Evolutionary conservation across 2,329 filamentous ascomycete genomes (phyloP).

Genomic region (Colletotrichum sp.): DNA sequence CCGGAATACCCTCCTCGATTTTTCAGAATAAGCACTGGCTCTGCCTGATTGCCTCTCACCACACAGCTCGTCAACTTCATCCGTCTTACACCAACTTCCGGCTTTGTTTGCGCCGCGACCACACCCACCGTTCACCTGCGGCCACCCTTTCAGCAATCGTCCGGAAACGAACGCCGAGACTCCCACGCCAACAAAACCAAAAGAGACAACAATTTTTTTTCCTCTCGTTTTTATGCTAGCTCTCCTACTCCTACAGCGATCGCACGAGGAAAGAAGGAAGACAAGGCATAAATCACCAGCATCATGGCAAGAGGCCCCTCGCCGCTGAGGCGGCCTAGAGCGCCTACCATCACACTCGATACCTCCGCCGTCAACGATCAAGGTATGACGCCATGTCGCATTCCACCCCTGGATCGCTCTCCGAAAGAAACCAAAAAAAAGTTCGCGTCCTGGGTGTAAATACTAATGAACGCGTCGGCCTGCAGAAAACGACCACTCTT

Average conservation of each 20-base stretch:
- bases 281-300: not conserved
- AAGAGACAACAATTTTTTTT: not conserved
- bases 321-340: conserved; percentile 14
- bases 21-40: not conserved
- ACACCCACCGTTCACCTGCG: not conserved
- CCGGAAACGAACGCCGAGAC: not conserved
- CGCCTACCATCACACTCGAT: conserved; percentile 22
- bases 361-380: conserved; percentile 21
- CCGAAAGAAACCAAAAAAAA: not conserved
- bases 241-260: not conserved
- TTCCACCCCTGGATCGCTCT: not conserved
- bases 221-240: not conserved
- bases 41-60: not conserved
- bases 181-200: not conserved
- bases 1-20: not conserved
- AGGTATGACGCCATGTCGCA: conserved; percentile 15
- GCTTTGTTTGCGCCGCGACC: conserved; percentile 10
- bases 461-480: conserved; percentile 1
- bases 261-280: not conserved
- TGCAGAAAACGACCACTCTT: conserved; percentile 1
- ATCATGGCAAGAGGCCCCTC: conserved; percentile 9
- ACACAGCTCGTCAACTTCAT: not conserved
- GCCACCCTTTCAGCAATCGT: not conserved
- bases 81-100: not conserved
- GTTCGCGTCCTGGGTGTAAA: not conserved